Percentiles rank a stretch among this genome's conserved stretches.
phyloP scores from a whole-genome alignment of 495 filamentous ascomycete genomes.

The Xylaria bambusicola region DNA sequence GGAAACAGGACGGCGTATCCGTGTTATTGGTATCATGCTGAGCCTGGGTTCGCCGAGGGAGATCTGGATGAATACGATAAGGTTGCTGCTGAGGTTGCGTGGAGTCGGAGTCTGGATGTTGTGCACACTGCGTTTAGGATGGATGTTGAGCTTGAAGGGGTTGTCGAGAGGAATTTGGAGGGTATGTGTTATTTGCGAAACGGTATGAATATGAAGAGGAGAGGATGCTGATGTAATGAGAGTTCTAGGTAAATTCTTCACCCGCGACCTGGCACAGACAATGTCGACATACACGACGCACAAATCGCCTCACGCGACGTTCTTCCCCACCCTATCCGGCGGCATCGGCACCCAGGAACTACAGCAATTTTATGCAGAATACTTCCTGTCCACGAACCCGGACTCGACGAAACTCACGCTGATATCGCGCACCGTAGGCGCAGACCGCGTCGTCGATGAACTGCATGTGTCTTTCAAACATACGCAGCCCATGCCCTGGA shows the following conservation, averaged over 20 bases:
- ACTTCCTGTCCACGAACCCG: slow-evolving; percentile 64
- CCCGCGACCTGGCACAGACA: slow-evolving; percentile 44
- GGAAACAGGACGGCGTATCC: slow-evolving; percentile 33
- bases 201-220: too few species aligned
- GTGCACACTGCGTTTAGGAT: slow-evolving; percentile 58
- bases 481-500: slow-evolving; percentile 68
- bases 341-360: slow-evolving; percentile 65
- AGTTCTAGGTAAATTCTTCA: slow-evolving; percentile 50
- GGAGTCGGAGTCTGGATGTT: slow-evolving; percentile 47
- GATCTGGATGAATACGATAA: slow-evolving; percentile 53
- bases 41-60: slow-evolving; percentile 53
- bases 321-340: slow-evolving; percentile 55
- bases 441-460: slow-evolving; percentile 49
- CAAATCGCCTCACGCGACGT: slow-evolving; percentile 56
- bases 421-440: slow-evolving; percentile 61
- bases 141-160: slow-evolving; percentile 60
- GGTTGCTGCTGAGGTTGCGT: slow-evolving; percentile 49
- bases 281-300: slow-evolving; percentile 56
- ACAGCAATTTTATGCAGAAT: slow-evolving; percentile 66
- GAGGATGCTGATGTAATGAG: background rate
- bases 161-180: slow-evolving; percentile 62
- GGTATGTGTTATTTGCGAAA: slow-evolving; percentile 48
- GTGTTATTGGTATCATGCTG: slow-evolving; percentile 44
- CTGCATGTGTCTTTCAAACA: slow-evolving; percentile 60
- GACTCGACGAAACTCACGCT: slow-evolving; percentile 62